Evolutionary conservation across 164 flowering plant genomes (phyloP).

Genomic region (Stephania japonica): DNA sequence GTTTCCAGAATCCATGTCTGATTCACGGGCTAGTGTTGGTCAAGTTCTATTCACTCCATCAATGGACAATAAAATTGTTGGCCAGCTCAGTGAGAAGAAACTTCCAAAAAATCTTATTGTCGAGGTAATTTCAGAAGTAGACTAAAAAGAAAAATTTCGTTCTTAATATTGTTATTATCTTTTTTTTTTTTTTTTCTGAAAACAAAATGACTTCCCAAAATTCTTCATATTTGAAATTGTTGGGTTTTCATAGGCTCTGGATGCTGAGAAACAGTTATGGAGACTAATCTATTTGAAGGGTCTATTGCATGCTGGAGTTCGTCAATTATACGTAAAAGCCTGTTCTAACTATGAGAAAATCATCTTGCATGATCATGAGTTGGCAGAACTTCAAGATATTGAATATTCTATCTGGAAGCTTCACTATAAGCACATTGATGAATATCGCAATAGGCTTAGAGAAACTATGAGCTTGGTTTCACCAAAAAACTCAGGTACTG

Average conservation of each 20-base stretch:
- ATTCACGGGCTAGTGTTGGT: not conserved
- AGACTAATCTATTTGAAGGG: slow-evolving; percentile 47
- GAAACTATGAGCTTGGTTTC: slow-evolving; percentile 18
- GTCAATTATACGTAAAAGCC: slow-evolving; percentile 43
- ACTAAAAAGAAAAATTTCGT: slow-evolving; percentile 1
- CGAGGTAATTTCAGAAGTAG: slow-evolving; percentile 29
- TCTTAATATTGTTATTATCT: not conserved
- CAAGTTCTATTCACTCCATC: slow-evolving; percentile 10
- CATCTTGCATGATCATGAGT: slow-evolving; percentile 35
- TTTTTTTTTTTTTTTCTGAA: not conserved
- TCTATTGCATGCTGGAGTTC: slow-evolving; percentile 40
- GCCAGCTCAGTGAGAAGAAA: slow-evolving; percentile 21
- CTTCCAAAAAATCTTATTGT: slow-evolving; percentile 17
- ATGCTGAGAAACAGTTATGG: slow-evolving; percentile 55
- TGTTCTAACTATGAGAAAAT: slow-evolving; percentile 54
- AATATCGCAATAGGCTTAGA: slow-evolving; percentile 49
- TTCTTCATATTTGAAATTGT: not conserved
- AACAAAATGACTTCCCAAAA: not conserved
- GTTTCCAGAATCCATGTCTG: not conserved
- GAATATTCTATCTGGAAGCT: slow-evolving; percentile 79
- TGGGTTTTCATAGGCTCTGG: slow-evolving; percentile 40
- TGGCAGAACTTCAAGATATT: slow-evolving; percentile 43
- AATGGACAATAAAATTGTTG: slow-evolving; percentile 21
- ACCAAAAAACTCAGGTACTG: slow-evolving; percentile 14
- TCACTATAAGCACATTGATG: slow-evolving; percentile 80